Evolutionary conservation across 2,329 filamentous ascomycete genomes (phyloP), one percentile per base, ranked within the genome.

Genomic region (Leptographium radiaticola): DNA sequence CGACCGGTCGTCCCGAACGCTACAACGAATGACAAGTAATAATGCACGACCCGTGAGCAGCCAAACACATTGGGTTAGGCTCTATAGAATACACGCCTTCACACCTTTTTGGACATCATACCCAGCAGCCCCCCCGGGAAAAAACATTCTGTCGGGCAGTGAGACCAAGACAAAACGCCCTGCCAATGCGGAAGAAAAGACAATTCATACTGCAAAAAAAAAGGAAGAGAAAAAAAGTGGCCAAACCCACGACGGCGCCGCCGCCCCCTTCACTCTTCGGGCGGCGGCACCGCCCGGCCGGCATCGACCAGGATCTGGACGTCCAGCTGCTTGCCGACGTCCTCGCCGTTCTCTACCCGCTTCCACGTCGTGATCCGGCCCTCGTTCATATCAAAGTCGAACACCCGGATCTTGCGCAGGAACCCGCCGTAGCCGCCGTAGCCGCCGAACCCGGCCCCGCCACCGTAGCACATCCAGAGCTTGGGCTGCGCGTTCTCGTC

Each of bases 381-480:
- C 56, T 87, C 82, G 64, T 95, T 95, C 70, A 90, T 87, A 67
- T 98, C 91, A 51, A 98, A 81, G 62, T 97, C 91, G 65, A 93
- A 98, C 45, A 98, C 78, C 49, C 93, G 80, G 52, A 96, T 77
- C 34, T 89, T 82, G 31, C 93, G 85, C 63, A 90, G 77, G 65
- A 86, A 97, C 5, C 85, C 86, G 44, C 83, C 84, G 65, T 96
- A 97, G 7, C 91, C 90, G 20, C 86, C 93, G 65, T 98, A 98
- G 0, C 93, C 93, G 53, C 93, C 93, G 62, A 98, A 95, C 1
- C 93, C 93, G 33, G 83, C 81, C 31, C 87, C 93, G 36, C 93
- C 93, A 10, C 84, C 91, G 68, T 97, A 97, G 73, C 93, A 98
- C 90, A 98, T 95, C 93, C 93, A 98, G 2, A 97, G 71, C 34